phyloP scores from a whole-genome alignment of 2,329 filamentous ascomycete genomes.

The Colletotrichum costaricense region DNA sequence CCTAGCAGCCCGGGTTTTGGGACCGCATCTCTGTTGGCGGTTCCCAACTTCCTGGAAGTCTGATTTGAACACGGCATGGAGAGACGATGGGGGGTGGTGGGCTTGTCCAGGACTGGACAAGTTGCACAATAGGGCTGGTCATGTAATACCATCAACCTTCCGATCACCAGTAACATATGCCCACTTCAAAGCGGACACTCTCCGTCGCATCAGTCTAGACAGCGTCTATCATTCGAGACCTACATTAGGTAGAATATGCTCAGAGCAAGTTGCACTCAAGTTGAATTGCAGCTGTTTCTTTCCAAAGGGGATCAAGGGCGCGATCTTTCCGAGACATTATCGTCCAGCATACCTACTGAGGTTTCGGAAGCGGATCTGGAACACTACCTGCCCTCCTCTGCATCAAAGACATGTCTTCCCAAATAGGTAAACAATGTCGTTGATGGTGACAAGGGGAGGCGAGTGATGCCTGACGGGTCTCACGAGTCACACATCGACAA shows the following conservation, averaged over 20 bases:
- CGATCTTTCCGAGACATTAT: not conserved
- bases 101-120: not conserved
- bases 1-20: not conserved
- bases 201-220: not conserved
- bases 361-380: not conserved
- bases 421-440: not conserved
- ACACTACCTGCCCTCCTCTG: not conserved
- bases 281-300: too few species aligned
- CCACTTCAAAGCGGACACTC: not conserved
- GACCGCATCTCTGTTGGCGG: not conserved
- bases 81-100: not conserved
- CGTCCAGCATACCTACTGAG: too few species aligned
- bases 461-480: not conserved
- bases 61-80: not conserved
- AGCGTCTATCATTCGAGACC: not conserved
- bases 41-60: not conserved
- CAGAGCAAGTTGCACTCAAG: too few species aligned
- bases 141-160: not conserved
- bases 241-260: not conserved
- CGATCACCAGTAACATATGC: not conserved
- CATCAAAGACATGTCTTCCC: not conserved
- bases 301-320: not conserved
- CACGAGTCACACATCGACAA: not conserved
- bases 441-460: not conserved
- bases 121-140: constrained; percentile 1